Percentiles rank a stretch among this genome's conserved stretches.
These are phyloP conservation scores for Psidium guajava DNA, from an alignment of 345 rosid genomes.

Conservation along the genomic window DNA sequence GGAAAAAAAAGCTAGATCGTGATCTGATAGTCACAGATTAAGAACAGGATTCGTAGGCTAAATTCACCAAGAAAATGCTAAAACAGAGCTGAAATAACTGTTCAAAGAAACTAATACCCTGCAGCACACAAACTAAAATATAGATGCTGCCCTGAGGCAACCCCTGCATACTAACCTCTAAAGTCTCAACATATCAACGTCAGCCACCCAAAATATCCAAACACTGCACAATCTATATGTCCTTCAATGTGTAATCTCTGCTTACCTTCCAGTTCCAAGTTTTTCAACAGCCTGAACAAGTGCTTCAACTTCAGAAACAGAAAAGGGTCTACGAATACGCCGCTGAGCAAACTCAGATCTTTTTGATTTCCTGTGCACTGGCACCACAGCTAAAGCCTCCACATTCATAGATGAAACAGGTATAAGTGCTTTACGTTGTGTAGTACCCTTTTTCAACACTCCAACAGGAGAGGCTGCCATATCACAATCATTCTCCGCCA, in stretches of 20 bases:
- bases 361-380: conserved; percentile 62
- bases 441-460: conserved; percentile 28
- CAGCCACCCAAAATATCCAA: not conserved
- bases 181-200: not conserved
- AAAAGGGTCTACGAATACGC: conserved; percentile 96
- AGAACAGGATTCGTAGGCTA: not conserved
- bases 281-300: conserved; percentile 97
- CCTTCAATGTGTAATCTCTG: not conserved
- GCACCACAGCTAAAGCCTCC: conserved; percentile 49
- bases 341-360: conserved; percentile 76
- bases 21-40: not conserved
- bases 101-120: not conserved
- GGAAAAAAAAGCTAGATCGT: not conserved
- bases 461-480: conserved; percentile 59
- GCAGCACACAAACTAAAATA: not conserved
- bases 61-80: not conserved
- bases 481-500: conserved; percentile 74
- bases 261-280: conserved; percentile 96
- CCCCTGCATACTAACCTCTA: not conserved
- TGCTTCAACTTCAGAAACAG: conserved; percentile 93
- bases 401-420: conserved; percentile 48
- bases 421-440: conserved; percentile 63
- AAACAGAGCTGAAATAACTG: not conserved
- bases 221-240: not conserved
- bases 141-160: not conserved